Base-by-base conservation (phyloP, 1,284 basidiomycete genomes). In the Trametes versicolor region DNA sequence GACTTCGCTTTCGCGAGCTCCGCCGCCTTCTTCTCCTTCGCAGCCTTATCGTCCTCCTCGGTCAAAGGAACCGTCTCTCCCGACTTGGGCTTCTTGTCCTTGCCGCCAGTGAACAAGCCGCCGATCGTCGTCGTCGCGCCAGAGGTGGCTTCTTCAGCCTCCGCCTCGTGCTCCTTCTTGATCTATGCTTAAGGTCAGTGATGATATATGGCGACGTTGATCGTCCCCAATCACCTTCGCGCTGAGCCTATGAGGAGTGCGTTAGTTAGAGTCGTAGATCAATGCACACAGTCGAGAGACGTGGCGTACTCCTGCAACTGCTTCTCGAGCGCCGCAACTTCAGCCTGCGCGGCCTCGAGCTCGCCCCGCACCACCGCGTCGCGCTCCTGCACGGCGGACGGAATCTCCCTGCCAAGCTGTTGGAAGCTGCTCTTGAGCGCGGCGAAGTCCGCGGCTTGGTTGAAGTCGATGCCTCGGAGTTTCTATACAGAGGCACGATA, bases 361-460 rank as follows among this genome's bases (percentile, higher is more conserved):
- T 56, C 54, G 12, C 0, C 9, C 21, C 23, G 21, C 25, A 32
- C 39, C 21, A 37, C 39, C 19, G 27, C 39, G 19, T 43, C 41
- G 25, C 54, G 54, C 15, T 56, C 25, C 15, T 45, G 4, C 27
- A 56, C 39, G 15, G 39, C 54, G 12, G 39, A 12, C 6, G 54
- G 15, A 2, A 56, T 39, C 9, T 29, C 27, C 23, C 23, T 4
- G 8, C 37, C 39, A 25, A 56, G 23, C 23, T 32, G 15, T 25
- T 56, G 25, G 41, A 56, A 56, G 54, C 25, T 43, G 41, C 17
- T 43, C 41, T 45, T 56, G 23, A 45, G 25, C 23, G 39, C 25
- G 2, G 25, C n/a, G 41, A 56, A 21, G 23, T 56, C 39, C 34
- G 54, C 6, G 27, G 25, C 43, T 25, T 56, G 54, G 25, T 45